Evolutionary conservation across 805 yeast species (phyloP), one percentile per base, ranked within the genome.

Genomic region (Yamadazyma sp.): DNA sequence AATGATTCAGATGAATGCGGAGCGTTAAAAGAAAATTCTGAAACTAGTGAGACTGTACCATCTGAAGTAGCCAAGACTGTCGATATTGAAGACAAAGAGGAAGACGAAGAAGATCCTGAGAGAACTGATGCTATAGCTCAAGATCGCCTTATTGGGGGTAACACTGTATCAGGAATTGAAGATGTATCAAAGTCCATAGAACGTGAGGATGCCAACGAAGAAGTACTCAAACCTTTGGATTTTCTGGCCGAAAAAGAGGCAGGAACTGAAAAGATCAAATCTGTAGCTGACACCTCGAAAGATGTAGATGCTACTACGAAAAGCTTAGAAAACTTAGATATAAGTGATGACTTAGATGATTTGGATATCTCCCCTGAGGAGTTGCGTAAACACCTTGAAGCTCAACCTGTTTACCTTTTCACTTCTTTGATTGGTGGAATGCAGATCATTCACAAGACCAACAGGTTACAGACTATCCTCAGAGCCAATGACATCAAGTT

Each of bases 401-500:
- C 70, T n/a, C 65, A 57, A 40, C 90, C 93, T 2, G 80, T 88
- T 15, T 87, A 78, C 57, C 57, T 89, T 17, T 88, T 71, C 63
- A 89, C 96, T 0, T 90, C 96, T 0, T 67, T 88, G 29, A 91
- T 95, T 0, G 95, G 95, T 18, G 95, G 93, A 1, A 81, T 79
- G 73, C 84, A 83, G 56, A 78, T 90, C 59, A 77, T 81, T 46
- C 75, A 82, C 11, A 70, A 90, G 49, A 88, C 96, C 11, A 85
- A 84, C 52, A 68, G 95, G 39, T 61, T 90, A 40, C 75, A 75
- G 9, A 82, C 88, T 0, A 85, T 89, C 37, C 69, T 89, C 36
- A 73, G 78, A 26, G 95, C 90, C 3, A 84, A 88, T 57, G 73
- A 78, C 32, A 65, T 89, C 35, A 70, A 76, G 41, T 85, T 78